Conservation (phyloP, 805 yeast genomes). For the Starmerella bacillaris region DNA sequence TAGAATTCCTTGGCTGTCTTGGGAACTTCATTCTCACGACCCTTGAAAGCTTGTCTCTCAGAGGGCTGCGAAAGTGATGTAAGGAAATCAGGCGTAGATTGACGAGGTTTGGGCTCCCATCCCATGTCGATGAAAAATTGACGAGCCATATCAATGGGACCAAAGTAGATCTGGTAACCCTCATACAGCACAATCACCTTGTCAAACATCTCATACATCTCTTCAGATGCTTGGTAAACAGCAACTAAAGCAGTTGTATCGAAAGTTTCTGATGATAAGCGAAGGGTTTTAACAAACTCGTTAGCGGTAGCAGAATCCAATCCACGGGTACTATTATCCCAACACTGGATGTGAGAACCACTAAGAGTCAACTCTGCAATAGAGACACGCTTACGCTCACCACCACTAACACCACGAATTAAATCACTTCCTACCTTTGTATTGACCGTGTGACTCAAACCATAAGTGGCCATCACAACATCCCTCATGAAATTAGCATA, state of each 20-base stretch:
- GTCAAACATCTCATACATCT: conserved; percentile 45
- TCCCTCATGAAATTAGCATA: conserved; percentile 34
- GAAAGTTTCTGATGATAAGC: conserved; percentile 38
- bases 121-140: conserved; percentile 49
- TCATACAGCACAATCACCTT: conserved; percentile 42
- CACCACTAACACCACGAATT: conserved; percentile 64
- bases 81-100: conserved; percentile 52
- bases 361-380: conserved; percentile 59
- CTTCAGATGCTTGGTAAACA: conserved; percentile 51
- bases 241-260: conserved; percentile 46
- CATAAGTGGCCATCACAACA: conserved; percentile 36
- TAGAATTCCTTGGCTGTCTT: conserved; percentile 45
- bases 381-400: conserved; percentile 72
- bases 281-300: conserved; percentile 50
- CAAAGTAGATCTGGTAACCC: conserved; percentile 48
- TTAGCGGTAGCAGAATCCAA: conserved; percentile 70
- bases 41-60: conserved; percentile 35
- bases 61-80: conserved; percentile 53
- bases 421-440: conserved; percentile 46
- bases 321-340: conserved; percentile 79
- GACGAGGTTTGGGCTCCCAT: conserved; percentile 42
- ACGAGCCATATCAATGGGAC: conserved; percentile 38
- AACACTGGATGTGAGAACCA: conserved; percentile 46
- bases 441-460: conserved; percentile 40
- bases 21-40: conserved; percentile 39